Evolutionary conservation across 495 filamentous ascomycete genomes (phyloP).

Genomic region (Elaphomyces granulatus): DNA sequence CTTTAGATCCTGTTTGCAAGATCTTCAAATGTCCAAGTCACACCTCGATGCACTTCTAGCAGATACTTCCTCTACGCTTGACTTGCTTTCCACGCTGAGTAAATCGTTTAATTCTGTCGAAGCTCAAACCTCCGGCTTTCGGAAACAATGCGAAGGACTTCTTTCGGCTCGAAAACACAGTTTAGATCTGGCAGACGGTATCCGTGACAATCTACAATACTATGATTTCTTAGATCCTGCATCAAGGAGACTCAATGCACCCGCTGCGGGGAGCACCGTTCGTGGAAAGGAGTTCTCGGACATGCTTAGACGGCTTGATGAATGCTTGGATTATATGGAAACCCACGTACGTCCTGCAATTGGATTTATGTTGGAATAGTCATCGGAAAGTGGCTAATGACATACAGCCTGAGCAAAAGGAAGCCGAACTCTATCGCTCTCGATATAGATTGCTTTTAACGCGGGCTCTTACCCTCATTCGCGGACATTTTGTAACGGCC

Average conservation of each 20-base stretch:
- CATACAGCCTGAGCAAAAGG: slow-evolving; percentile 59
- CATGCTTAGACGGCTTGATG: slow-evolving; percentile 71
- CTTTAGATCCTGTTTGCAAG: slow-evolving; percentile 56
- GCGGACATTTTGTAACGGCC: slow-evolving; percentile 67
- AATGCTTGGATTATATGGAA: slow-evolving; percentile 82
- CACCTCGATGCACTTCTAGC: slow-evolving; percentile 70
- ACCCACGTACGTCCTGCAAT: slow-evolving; percentile 45
- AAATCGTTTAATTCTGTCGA: slow-evolving; percentile 77
- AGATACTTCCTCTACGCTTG: slow-evolving; percentile 57
- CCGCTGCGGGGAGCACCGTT: slow-evolving; percentile 70
- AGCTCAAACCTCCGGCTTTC: slow-evolving; percentile 77
- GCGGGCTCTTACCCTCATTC: slow-evolving; percentile 62
- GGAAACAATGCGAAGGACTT: slow-evolving; percentile 78
- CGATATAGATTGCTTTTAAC: slow-evolving; percentile 57
- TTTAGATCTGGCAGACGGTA: slow-evolving; percentile 58
- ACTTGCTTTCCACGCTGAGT: slow-evolving; percentile 59
- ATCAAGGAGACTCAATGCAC: slow-evolving; percentile 79
- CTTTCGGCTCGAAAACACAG: slow-evolving; percentile 64
- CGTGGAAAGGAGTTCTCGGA: slow-evolving; percentile 69
- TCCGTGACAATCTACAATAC: slow-evolving; percentile 75
- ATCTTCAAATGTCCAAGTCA: slow-evolving; percentile 61
- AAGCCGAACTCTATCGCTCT: slow-evolving; percentile 67
- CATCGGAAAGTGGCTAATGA: slow-evolving; percentile 7
- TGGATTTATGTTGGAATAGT: neutral
- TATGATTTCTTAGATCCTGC: slow-evolving; percentile 87